Base-by-base conservation (phyloP, 2,329 filamentous ascomycete genomes). In the Graphiopsis chlorocephala region DNA sequence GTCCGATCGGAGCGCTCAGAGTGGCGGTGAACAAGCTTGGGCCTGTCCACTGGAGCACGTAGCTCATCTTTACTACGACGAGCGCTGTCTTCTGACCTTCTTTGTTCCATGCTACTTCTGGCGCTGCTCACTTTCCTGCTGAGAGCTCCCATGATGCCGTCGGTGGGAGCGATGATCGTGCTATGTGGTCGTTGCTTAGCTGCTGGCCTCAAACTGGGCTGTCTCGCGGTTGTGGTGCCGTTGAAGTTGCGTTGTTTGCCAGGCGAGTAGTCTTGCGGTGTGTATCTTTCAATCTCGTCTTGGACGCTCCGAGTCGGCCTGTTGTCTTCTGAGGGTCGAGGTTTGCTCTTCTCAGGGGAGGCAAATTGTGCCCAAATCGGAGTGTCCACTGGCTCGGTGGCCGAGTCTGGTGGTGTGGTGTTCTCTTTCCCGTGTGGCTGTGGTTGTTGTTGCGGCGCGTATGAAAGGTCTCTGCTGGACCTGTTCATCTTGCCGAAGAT, bases 331-430 rank as follows among this genome's bases (percentile, higher is more conserved):
- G 85, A 83, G 58, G 85, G 80, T 23, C 81, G 80, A 12, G 81
- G 65, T n/a, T 63, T 48, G 71, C 69, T 28, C 69, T 35, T 64
- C 56, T 42, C 67, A 59, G 53, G 76, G 73, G 48, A 78, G 64
- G 83, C 79, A 74, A 94, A 95, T 72, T 95, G 89, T 15, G 90
- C 86, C 82, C 91, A 97, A 64, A 94, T 93, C 26, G 93, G 92
- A 1, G 90, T 71, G 25, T 78, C 72, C 58, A 80, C 78, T 47
- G 80, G 78, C 17, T 76, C 74, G 8, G 77, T 72, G 14, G 80
- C 74, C 4, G 80, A 81, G 65, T 81, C 78, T 0, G 82, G 80
- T 3, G 91, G 91, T 33, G 85, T 88, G 62, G 84, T 85, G 75
- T 97, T 97, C 77, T 97, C 93, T 78, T 96, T 96, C 76, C 94